A percentile compares a stretch with the other conserved stretches of the same genome.
These are phyloP conservation scores for Collybiopsis confluens DNA, from an alignment of 768 basidiomycete species.

Conservation along the genomic window DNA sequence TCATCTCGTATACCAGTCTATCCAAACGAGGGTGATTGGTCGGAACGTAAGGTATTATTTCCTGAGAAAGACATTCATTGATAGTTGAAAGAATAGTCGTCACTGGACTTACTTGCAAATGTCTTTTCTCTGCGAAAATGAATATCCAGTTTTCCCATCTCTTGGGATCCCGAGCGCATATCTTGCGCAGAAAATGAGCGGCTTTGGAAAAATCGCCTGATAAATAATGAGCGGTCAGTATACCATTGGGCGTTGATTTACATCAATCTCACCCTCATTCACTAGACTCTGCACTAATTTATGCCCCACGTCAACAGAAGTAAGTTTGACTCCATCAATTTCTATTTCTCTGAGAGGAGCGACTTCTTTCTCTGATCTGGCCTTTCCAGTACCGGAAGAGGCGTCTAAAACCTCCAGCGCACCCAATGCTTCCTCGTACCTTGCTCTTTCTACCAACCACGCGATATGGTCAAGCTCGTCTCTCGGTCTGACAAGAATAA, in stretches of 20 bases:
- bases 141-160: conserved; percentile 98
- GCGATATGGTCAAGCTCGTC: conserved; percentile 87
- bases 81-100: conserved; percentile 2
- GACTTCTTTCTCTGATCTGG: neutral
- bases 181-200: conserved; percentile 77
- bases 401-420: conserved; percentile 68
- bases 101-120: conserved; percentile 55
- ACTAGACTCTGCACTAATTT: conserved; percentile 87
- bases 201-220: conserved; percentile 66
- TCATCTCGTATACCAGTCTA: conserved; percentile 90
- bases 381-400: conserved; percentile 21
- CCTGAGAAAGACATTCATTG: conserved; percentile 32
- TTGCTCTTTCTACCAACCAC: conserved; percentile 84
- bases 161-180: conserved; percentile 73
- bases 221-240: neutral
- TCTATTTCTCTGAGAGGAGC: conserved; percentile 20
- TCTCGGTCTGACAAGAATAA: conserved; percentile 83
- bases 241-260: neutral
- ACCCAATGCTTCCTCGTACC: conserved; percentile 87
- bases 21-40: conserved; percentile 77
- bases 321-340: conserved; percentile 37
- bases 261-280: conserved; percentile 53
- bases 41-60: conserved; percentile 87
- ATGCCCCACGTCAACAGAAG: conserved; percentile 70
- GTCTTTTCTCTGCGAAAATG: conserved; percentile 74